Conservation (phyloP, 1,139 yeast genomes). For the Pichiaceae sp. region DNA sequence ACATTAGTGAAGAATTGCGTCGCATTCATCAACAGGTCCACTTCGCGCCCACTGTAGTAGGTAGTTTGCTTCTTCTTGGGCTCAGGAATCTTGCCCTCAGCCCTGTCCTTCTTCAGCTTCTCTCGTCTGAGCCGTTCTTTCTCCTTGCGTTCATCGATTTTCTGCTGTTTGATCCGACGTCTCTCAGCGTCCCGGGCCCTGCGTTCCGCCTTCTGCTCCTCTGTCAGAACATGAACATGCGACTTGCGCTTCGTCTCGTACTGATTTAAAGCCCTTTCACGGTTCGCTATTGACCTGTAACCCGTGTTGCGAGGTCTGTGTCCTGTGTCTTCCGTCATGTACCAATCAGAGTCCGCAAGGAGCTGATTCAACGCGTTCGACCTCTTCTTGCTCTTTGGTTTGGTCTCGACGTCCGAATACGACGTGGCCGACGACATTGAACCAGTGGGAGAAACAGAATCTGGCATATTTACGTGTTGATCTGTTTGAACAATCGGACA, state of each 20-base stretch:
- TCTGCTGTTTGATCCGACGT: background rate
- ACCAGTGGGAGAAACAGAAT: background rate
- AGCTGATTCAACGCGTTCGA: constrained; percentile 12
- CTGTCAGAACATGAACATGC: constrained; percentile 5
- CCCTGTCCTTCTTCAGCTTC: constrained; percentile 6
- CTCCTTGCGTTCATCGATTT: constrained; percentile 2
- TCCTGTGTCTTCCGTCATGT: constrained; percentile 19
- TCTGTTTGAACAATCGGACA: no score
- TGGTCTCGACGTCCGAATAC: background rate
- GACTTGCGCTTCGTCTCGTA: background rate
- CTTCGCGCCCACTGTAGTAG: constrained; percentile 13
- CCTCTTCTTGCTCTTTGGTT: background rate
- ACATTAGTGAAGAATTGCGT: constrained; percentile 15
- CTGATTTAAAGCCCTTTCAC: constrained; percentile 8
- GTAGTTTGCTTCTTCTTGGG: constrained; percentile 2
- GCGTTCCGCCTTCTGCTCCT: constrained; percentile 5
- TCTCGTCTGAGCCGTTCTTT: constrained; percentile 8
- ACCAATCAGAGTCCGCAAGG: constrained; percentile 29
- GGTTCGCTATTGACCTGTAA: no score
- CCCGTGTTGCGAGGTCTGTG: background rate
- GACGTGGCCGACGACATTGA: constrained; percentile 1
- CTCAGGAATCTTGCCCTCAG: constrained; percentile 1
- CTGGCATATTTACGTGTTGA: background rate
- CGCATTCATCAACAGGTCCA: constrained; percentile 15
- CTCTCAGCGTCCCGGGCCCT: constrained; percentile 1